Base-by-base conservation (phyloP, 2,329 filamentous ascomycete species). In the Dryadomyces quercivorus region DNA sequence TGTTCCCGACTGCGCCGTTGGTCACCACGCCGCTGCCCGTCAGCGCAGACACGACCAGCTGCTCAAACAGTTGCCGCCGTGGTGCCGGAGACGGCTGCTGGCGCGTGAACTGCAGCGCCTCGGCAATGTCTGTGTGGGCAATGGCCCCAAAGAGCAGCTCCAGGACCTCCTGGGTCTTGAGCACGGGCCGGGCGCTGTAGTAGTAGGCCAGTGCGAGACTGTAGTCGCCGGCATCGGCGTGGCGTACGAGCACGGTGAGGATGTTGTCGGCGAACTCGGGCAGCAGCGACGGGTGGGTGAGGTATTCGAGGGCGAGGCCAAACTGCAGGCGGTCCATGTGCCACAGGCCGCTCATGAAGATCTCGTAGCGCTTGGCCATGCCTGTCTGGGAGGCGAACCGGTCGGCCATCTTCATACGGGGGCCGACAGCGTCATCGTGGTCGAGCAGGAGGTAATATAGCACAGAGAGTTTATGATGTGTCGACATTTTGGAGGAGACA, bases 211-310 rank as follows among this genome's bases (percentile, higher is more conserved):
- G 75, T 0, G 86, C 78, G 2, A 91, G 74, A 26, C 72, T 76
- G 61, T 80, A 78, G 63, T 88, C 82, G 55, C 76, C 70, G 45
- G 75, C 70, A 42, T 77, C 69, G 21, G 81, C 75, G 59, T 82
- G 76, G 42, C 78, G 76, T 52, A 88, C 80, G 5, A 93, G 77
- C 5, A 78, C 76, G 26, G 78, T 77, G 60, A 93, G 75, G 52
- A 94, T 91, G 58, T 94, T 86, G 68, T 93, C 88, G 55, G 86
- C 79, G 63, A 93, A 94, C 53, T 89, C 89, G 40, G 86, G 83
- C 20, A 85, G 82, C 5, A 94, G 75, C 1, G 85, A 88, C 0
- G 89, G 88, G 62, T 93, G 85, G 4, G 87, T 84, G 15, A 95
- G 78, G 64, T 85, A 82, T 61, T 88, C 82, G 31, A 94, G 74